Percentiles rank a stretch among this genome's conserved stretches.
Evolutionary conservation across 2,329 filamentous ascomycete species (phyloP).

Genomic region (Nemania sp.): DNA sequence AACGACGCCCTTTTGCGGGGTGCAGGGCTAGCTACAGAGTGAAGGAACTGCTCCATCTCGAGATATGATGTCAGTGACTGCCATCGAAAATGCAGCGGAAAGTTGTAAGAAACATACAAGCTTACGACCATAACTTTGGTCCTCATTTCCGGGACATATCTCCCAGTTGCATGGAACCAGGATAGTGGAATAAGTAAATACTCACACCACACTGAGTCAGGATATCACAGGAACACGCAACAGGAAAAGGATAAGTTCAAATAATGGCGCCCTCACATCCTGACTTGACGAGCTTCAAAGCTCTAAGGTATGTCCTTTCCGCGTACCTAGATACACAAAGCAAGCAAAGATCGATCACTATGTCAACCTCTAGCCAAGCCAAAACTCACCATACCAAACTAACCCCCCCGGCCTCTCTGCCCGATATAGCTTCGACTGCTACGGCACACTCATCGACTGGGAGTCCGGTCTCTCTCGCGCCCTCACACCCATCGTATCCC

Average conservation of each 20-base stretch:
- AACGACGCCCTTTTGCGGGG: slow-evolving; percentile 20
- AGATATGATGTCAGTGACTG: no score
- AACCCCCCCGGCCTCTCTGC: neutral
- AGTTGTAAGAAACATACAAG: no score
- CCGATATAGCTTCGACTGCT: slow-evolving; percentile 75
- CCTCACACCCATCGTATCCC: slow-evolving; percentile 53
- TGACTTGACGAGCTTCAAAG: slow-evolving; percentile 36
- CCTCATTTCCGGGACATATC: no score
- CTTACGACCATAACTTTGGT: no score
- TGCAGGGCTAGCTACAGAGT: slow-evolving; percentile 14
- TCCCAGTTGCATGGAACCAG: no score
- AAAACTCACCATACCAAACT: neutral
- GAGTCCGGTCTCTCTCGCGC: slow-evolving; percentile 64
- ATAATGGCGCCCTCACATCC: slow-evolving; percentile 33
- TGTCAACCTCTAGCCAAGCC: neutral
- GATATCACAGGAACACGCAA: neutral
- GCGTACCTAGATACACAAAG: neutral
- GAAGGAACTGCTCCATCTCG: no score
- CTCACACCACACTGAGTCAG: no score
- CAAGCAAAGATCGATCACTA: neutral
- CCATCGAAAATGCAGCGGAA: no score
- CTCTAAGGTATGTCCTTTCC: slow-evolving; percentile 31
- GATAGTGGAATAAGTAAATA: no score
- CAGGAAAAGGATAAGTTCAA: slow-evolving; percentile 10
- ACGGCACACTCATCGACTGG: slow-evolving; percentile 80